phyloP scores from a whole-genome alignment of 208 protist species.

The Leishmania arabica region DNA sequence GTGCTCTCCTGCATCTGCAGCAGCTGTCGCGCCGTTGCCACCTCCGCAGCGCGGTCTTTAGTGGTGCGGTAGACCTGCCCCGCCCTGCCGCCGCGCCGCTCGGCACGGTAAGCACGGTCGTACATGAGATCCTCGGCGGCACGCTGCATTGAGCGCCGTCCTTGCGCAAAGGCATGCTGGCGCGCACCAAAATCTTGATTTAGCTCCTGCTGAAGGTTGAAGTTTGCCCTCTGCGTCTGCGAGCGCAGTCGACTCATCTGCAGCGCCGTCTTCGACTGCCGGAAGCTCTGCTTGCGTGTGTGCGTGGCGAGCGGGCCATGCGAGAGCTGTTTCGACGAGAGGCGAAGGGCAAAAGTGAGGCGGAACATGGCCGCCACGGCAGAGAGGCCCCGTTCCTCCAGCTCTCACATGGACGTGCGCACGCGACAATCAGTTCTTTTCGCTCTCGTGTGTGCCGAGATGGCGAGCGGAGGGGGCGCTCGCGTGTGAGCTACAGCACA shows the following conservation, averaged over 20 bases:
- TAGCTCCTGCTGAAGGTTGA: slow-evolving; percentile 41
- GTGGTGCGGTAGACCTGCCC: slow-evolving; percentile 17
- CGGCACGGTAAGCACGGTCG: slow-evolving; percentile 14
- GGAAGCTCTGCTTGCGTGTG: slow-evolving; percentile 48
- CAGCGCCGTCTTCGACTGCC: slow-evolving; percentile 49
- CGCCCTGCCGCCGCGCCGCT: slow-evolving; percentile 4
- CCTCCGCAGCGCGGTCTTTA: slow-evolving; percentile 35
- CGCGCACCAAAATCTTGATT: slow-evolving; percentile 49
- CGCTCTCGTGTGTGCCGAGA: not conserved
- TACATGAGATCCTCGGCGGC: slow-evolving; percentile 52
- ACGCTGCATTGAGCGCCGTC: slow-evolving; percentile 27
- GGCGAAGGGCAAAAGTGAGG: slow-evolving; percentile 5
- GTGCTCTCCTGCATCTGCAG: slow-evolving; percentile 57
- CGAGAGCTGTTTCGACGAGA: slow-evolving; percentile 19
- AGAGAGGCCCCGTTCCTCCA: not conserved
- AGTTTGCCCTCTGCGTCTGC: slow-evolving; percentile 43
- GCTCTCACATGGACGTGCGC: not conserved
- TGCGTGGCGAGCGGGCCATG: slow-evolving; percentile 19
- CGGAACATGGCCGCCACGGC: slow-evolving; percentile 9
- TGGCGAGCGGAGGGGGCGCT: not conserved
- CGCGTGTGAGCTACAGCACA: not conserved
- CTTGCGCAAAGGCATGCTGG: slow-evolving; percentile 30
- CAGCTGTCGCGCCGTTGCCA: slow-evolving; percentile 62
- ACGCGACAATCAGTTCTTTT: not conserved
- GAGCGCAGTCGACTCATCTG: slow-evolving; percentile 48